phyloP scores from a whole-genome alignment of 2,329 filamentous ascomycete genomes.

The Lasiodiplodia hormozganensis region DNA sequence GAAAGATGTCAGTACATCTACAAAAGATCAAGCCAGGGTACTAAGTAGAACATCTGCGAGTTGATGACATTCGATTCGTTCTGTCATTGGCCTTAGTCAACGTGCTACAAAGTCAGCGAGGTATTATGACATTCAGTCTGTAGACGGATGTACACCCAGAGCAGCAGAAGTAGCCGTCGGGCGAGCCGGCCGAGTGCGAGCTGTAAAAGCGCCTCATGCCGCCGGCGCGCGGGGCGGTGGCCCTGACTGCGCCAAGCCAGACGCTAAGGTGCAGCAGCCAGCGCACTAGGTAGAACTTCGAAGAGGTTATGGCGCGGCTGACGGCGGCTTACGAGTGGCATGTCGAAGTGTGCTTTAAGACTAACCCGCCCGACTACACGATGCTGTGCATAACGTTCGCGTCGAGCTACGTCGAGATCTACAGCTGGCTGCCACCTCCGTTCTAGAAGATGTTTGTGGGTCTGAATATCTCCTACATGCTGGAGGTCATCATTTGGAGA shows the following conservation, averaged over 20 bases:
- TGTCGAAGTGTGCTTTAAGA: slow-evolving; percentile 50
- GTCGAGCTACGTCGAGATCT: slow-evolving; percentile 50
- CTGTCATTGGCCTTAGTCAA: no score
- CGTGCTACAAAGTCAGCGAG: slow-evolving; percentile 50
- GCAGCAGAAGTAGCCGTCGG: slow-evolving; percentile 61
- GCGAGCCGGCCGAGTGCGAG: slow-evolving; percentile 61
- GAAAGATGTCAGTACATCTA: no score
- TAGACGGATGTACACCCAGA: slow-evolving; percentile 57
- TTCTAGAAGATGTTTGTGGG: slow-evolving; percentile 31
- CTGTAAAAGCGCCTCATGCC: slow-evolving; percentile 67
- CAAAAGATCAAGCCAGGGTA: no score
- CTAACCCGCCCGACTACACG: slow-evolving; percentile 49
- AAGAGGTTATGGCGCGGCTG: slow-evolving; percentile 31
- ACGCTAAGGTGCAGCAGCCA: slow-evolving; percentile 38
- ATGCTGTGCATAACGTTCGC: slow-evolving; percentile 48
- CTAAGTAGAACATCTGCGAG: no score
- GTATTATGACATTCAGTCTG: slow-evolving; percentile 61
- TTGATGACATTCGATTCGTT: no score
- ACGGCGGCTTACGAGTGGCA: slow-evolving; percentile 61
- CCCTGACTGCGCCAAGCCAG: slow-evolving; percentile 47
- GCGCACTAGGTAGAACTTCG: slow-evolving; percentile 35
- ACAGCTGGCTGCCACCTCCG: slow-evolving; percentile 16
- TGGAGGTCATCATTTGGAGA: no score
- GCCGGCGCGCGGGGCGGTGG: slow-evolving; percentile 49
- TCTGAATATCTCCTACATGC: slow-evolving; percentile 36